phyloP scores from a whole-genome alignment of 495 filamentous ascomycete genomes.

The Trichoderma gamsii region DNA sequence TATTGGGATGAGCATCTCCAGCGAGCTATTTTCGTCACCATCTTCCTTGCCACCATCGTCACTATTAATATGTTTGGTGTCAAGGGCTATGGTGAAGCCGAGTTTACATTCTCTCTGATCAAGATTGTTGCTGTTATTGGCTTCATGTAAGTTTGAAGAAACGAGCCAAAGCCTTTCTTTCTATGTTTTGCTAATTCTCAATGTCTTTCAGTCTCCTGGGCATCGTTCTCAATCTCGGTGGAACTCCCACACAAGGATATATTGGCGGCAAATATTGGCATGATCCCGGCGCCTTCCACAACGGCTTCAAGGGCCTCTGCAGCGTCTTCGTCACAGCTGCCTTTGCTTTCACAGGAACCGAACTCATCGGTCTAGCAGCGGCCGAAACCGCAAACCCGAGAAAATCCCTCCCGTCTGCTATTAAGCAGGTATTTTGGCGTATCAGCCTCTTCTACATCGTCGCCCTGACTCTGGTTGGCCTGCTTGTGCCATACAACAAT shows the following conservation, averaged over 20 bases:
- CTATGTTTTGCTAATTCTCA: too few species aligned
- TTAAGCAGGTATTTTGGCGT: conserved; percentile 95
- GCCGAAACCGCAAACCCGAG: conserved; percentile 83
- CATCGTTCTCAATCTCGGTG: conserved; percentile 72
- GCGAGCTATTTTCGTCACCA: conserved; percentile 75
- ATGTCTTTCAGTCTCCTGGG: conserved; percentile 58
- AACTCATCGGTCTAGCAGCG: conserved; percentile 86
- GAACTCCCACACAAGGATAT: conserved; percentile 66
- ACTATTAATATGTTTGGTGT: conserved; percentile 82
- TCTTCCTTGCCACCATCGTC: conserved; percentile 72
- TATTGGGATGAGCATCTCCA: conserved; percentile 69
- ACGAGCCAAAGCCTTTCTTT: not conserved
- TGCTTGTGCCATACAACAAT: conserved; percentile 68
- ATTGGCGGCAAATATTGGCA: conserved; percentile 81
- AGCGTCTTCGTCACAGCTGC: conserved; percentile 89
- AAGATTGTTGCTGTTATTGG: conserved; percentile 84
- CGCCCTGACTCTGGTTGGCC: conserved; percentile 64
- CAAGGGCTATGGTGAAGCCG: conserved; percentile 82
- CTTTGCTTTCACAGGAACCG: conserved; percentile 88
- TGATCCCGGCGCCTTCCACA: conserved; percentile 80
- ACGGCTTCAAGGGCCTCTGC: conserved; percentile 93
- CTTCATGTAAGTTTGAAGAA: conserved; percentile 62
- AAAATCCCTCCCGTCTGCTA: conserved; percentile 76
- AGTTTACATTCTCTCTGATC: conserved; percentile 79
- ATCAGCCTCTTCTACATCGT: conserved; percentile 84